Percentiles rank a stretch among this genome's conserved stretches.
phyloP scores from a whole-genome alignment of 495 filamentous ascomycete genomes.

The Penicillium manginii region DNA sequence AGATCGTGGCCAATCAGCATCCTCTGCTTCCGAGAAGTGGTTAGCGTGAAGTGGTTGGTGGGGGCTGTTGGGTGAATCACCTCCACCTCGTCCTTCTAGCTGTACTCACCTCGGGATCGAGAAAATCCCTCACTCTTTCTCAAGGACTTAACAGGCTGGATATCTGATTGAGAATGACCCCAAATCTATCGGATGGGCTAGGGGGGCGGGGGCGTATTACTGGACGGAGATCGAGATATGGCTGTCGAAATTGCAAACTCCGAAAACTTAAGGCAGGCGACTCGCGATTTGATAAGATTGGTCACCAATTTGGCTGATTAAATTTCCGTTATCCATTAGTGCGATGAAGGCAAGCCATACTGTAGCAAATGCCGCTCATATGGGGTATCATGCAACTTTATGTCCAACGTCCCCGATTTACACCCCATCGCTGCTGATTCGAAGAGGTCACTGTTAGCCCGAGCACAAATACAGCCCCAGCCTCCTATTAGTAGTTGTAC shows the following conservation, averaged over 20 bases:
- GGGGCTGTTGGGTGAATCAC: slow-evolving; percentile 1
- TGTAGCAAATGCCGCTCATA: slow-evolving; percentile 49
- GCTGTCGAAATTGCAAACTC: slow-evolving; percentile 56
- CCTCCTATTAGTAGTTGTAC: slow-evolving; percentile 33
- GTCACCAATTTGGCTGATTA: slow-evolving; percentile 14
- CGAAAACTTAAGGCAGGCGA: slow-evolving; percentile 50
- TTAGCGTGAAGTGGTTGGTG: slow-evolving; percentile 30
- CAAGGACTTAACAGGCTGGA: neutral
- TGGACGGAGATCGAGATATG: slow-evolving; percentile 42
- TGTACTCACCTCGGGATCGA: neutral
- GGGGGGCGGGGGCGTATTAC: slow-evolving; percentile 7
- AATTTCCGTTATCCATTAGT: slow-evolving; percentile 28
- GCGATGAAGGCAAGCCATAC: slow-evolving; percentile 48
- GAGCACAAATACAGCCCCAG: slow-evolving; percentile 20
- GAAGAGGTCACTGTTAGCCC: slow-evolving; percentile 24
- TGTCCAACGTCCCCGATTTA: slow-evolving; percentile 40
- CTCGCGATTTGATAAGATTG: slow-evolving; percentile 4
- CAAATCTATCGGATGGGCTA: slow-evolving; percentile 16
- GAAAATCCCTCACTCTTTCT: slow-evolving; percentile 15
- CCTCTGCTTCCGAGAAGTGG: slow-evolving; percentile 26
- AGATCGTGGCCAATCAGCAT: slow-evolving; percentile 32
- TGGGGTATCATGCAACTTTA: slow-evolving; percentile 49
- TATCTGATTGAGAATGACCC: slow-evolving; percentile 20
- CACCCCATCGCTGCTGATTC: slow-evolving; percentile 35
- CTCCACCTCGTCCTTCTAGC: slow-evolving; percentile 6